Conservation (phyloP, 306 rosid genomes). For the Rosa multiflora region DNA sequence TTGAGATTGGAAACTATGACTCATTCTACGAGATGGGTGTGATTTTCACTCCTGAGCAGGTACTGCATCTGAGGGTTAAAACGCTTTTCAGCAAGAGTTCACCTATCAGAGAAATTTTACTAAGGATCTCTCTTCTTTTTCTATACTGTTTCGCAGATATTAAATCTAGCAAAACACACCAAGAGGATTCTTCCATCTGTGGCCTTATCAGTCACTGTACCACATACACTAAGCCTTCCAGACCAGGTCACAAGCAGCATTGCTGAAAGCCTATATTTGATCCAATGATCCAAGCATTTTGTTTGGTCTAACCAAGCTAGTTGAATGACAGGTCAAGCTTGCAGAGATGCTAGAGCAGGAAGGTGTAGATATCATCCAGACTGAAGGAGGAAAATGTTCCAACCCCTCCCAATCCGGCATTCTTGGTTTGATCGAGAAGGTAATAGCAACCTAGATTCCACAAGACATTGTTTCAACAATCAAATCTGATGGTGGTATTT, state of each 20-base stretch:
- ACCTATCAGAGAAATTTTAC: not conserved
- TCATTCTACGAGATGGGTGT: slow-evolving; percentile 82
- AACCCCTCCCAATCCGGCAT: slow-evolving; percentile 79
- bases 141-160: slow-evolving; percentile 45
- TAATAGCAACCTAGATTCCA: slow-evolving; percentile 10
- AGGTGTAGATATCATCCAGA: slow-evolving; percentile 90
- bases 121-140: not conserved
- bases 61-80: slow-evolving; percentile 11
- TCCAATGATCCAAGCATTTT: not conserved
- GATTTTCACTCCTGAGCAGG: slow-evolving; percentile 82
- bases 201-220: slow-evolving; percentile 79
- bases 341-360: slow-evolving; percentile 80
- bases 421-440: slow-evolving; percentile 95
- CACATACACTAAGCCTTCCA: slow-evolving; percentile 90
- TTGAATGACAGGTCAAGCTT: slow-evolving; percentile 69
- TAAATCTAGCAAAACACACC: slow-evolving; percentile 72
- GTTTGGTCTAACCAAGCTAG: not conserved
- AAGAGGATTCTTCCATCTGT: slow-evolving; percentile 73
- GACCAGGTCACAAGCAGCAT: slow-evolving; percentile 63
- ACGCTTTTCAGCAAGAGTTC: not conserved
- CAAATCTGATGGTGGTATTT: slow-evolving; percentile 16
- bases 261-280: not conserved
- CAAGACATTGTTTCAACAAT: not conserved
- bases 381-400: slow-evolving; percentile 91
- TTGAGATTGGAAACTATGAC: slow-evolving; percentile 93